Evolutionary conservation across 345 rosid genomes (phyloP).

Genomic region (Hibiscus tridactylites): DNA sequence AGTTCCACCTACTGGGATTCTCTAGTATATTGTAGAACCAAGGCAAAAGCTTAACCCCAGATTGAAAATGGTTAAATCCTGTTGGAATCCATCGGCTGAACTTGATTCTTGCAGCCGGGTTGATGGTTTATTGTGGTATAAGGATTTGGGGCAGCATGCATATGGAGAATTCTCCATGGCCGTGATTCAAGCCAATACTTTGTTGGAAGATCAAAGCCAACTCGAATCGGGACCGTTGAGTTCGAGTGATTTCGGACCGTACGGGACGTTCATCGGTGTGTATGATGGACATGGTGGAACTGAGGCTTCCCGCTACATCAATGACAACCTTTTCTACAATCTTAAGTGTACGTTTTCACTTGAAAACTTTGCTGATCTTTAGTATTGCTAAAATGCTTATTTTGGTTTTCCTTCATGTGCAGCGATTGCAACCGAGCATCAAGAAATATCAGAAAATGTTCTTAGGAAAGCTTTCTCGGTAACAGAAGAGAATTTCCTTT

Average conservation of each 20-base stretch:
- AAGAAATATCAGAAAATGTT: slow-evolving; percentile 38
- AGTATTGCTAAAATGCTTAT: neutral
- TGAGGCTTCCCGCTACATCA: slow-evolving; percentile 56
- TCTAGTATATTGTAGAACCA: slow-evolving; percentile 10
- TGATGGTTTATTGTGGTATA: slow-evolving; percentile 61
- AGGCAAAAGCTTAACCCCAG: slow-evolving; percentile 2
- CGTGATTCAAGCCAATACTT: slow-evolving; percentile 61
- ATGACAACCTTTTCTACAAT: slow-evolving; percentile 48
- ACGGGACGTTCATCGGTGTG: slow-evolving; percentile 62
- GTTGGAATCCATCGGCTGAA: slow-evolving; percentile 43
- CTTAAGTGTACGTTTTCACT: slow-evolving; percentile 46
- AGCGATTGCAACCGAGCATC: slow-evolving; percentile 45
- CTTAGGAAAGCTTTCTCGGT: slow-evolving; percentile 46
- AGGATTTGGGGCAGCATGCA: slow-evolving; percentile 54
- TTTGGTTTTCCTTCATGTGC: slow-evolving; percentile 4
- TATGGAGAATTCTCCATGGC: slow-evolving; percentile 81
- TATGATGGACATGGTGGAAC: slow-evolving; percentile 89
- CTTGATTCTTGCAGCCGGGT: slow-evolving; percentile 30
- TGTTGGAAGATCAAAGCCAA: slow-evolving; percentile 77
- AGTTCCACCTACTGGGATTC: slow-evolving; percentile 12
- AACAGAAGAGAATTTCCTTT: slow-evolving; percentile 58
- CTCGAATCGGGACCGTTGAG: slow-evolving; percentile 69
- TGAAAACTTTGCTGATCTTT: neutral
- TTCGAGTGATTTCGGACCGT: slow-evolving; percentile 30
- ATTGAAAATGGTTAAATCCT: slow-evolving; percentile 49